These are phyloP conservation scores for Quercus robur DNA, from an alignment of 306 rosid genomes.

Conservation along the genomic window DNA sequence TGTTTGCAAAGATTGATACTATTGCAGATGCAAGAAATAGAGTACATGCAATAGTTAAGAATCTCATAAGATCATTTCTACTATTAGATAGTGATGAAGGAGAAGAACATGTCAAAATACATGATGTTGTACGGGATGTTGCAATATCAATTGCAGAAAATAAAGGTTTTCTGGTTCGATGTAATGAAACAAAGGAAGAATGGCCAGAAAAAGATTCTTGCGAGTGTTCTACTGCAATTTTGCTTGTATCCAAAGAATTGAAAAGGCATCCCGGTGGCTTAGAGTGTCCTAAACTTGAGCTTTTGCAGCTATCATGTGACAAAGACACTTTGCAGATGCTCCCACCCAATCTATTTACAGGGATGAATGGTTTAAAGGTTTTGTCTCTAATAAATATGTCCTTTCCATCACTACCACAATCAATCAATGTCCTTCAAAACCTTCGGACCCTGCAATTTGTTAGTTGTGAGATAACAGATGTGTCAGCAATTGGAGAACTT, in stretches of 20 bases:
- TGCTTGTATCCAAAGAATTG: accelerated
- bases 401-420: neutral
- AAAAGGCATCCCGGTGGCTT: neutral
- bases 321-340: neutral
- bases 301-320: neutral
- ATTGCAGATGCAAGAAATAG: conserved; percentile 18
- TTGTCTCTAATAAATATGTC: neutral
- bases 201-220: neutral
- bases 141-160: neutral
- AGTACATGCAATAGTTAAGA: conserved; percentile 13
- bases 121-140: neutral
- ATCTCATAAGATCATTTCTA: conserved; percentile 14
- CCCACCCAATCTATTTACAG: neutral
- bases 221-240: neutral
- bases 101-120: neutral
- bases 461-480: neutral
- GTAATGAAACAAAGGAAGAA: neutral
- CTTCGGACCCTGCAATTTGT: neutral
- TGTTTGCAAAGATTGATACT: neutral
- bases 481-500: neutral
- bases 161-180: neutral
- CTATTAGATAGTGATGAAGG: neutral
- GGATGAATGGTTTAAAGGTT: neutral
- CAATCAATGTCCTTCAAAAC: neutral
- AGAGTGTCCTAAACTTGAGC: neutral